phyloP scores from a whole-genome alignment of 1,284 basidiomycete species.

The Veloporphyrellus conicus region DNA sequence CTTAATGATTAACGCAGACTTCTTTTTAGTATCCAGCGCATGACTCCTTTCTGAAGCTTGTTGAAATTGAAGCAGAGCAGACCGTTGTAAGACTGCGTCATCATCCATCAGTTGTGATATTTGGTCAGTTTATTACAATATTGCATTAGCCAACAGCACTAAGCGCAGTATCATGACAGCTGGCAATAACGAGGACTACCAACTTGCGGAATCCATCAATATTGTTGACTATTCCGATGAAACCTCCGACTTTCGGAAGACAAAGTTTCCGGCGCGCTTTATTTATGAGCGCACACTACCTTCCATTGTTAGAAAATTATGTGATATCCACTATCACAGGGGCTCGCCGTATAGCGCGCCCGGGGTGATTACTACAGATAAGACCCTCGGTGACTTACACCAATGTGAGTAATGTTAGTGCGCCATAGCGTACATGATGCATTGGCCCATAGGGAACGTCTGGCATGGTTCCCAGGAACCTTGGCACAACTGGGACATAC shows the following conservation, averaged over 20 bases:
- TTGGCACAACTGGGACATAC: constrained; percentile 86
- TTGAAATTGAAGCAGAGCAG: constrained; percentile 66
- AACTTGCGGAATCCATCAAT: constrained; percentile 70
- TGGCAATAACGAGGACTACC: constrained; percentile 90
- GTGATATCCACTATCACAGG: constrained; percentile 76
- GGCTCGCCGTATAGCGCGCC: constrained; percentile 82
- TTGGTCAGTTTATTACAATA: constrained; percentile 46
- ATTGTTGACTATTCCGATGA: constrained; percentile 83
- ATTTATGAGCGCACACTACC: constrained; percentile 85
- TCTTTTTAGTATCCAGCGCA: constrained; percentile 67
- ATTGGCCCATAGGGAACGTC: constrained; percentile 63
- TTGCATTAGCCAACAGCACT: neutral
- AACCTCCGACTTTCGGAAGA: constrained; percentile 74
- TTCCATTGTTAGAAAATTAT: constrained; percentile 59
- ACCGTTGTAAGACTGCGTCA: constrained; percentile 70
- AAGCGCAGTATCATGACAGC: constrained; percentile 41
- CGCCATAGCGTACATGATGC: neutral
- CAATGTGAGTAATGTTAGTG: constrained; percentile 54
- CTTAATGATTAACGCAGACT: neutral
- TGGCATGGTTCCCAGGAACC: constrained; percentile 87
- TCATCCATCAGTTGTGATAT: constrained; percentile 80
- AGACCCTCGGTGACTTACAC: constrained; percentile 78
- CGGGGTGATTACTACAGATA: constrained; percentile 69
- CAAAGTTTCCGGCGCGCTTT: constrained; percentile 79
- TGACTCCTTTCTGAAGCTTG: constrained; percentile 62